Base-by-base conservation (phyloP, 345 rosid species). In the Cardamine occulta region DNA sequence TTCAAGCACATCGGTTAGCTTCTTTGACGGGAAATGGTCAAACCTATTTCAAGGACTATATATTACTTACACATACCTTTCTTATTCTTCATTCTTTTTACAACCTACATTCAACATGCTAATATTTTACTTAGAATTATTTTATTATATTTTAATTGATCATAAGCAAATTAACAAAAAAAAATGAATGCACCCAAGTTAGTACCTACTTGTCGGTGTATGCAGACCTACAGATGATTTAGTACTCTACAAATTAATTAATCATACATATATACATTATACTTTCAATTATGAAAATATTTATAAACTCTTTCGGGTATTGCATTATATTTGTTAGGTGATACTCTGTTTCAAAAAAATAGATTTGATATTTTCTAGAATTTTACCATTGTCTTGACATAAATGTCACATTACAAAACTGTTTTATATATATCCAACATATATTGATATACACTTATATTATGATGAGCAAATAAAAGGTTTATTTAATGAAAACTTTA, bases 11-110 rank as follows among this genome's bases (percentile, higher is more conserved):
- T 23, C 55, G 3, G 44, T n/a, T 76, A 63, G 71, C 80, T 77
- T 40, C 39, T 77, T 77, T 77, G 80, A 77, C 77, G 80, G 76
- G 80, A 72, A 39, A 77, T 72, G 77, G 80, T 77, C 76, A 71
- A 70, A 77, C 39, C 28, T 52, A 54, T 57, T 77, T 77, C 68
- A 72, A 39, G 12, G 73, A 77, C 76, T 65, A 57, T 12, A 28
- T 61, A 61, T 10, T 45, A 15, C 37, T 68, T 53, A 26, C 21
- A 1, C 37, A 11, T 42, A 7, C 26, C 47, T 57, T 77, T 77
- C 47, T 64, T 70, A 7, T 63, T 70, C 72, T 69, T 54, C 70
- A 76, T 69, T 76, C 64, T 68, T 68, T 29, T 69, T 31, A 23
- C 32, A 53, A 31, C 12, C 35, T 69, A 53, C 56, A 68, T 68